Evolutionary conservation across 441 rosid genomes (phyloP).

Genomic region (Mallotus repandus): DNA sequence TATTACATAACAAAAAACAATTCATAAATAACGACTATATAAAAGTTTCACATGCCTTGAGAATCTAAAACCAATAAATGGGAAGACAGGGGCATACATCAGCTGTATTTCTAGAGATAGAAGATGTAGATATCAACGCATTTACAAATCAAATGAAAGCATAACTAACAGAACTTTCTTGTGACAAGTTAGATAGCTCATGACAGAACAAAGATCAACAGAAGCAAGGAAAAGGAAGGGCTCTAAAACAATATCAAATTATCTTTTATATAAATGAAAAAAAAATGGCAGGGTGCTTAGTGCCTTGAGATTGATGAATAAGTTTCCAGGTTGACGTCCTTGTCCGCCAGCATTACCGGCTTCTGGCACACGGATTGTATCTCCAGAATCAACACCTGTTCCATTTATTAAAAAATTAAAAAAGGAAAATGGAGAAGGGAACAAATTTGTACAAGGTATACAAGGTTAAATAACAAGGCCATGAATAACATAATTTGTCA

Average conservation of each 20-base stretch:
- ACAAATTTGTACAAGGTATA: background rate
- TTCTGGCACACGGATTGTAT: conserved; percentile 59
- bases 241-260: background rate
- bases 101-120: background rate
- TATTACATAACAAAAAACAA: background rate
- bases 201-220: background rate
- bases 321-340: conserved; percentile 67
- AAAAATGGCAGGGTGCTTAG: too few species aligned
- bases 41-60: background rate
- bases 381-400: conserved; percentile 86
- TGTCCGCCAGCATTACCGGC: conserved; percentile 72
- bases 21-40: background rate
- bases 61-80: background rate
- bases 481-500: background rate
- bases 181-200: background rate
- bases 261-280: conserved; percentile 9
- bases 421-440: conserved; percentile 8
- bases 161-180: background rate
- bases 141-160: background rate
- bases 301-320: conserved; percentile 77
- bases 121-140: background rate
- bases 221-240: background rate
- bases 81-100: background rate
- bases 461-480: conserved; percentile 17
- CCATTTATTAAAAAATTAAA: conserved; percentile 21